phyloP scores from a whole-genome alignment of 495 filamentous ascomycete genomes.

The Aspergillus indologenus region DNA sequence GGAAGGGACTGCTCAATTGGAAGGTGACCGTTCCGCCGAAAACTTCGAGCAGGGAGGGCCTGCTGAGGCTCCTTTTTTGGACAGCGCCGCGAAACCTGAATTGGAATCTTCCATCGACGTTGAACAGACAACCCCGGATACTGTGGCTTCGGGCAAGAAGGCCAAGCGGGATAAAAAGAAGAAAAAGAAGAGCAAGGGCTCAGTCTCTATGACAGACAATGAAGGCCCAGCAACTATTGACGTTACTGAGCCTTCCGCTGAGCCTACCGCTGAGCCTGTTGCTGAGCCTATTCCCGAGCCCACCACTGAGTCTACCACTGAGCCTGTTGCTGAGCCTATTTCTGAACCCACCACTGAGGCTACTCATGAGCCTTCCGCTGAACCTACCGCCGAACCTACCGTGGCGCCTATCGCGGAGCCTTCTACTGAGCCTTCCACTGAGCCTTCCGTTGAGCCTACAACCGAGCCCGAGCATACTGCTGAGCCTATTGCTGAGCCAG shows the following conservation, averaged over 20 bases:
- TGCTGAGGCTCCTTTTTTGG: conserved; percentile 2
- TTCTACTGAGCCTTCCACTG: too few species aligned
- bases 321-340: conserved; percentile 3
- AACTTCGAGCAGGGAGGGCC: background rate
- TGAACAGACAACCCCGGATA: conserved; percentile 14
- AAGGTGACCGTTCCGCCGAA: background rate
- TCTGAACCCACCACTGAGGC: conserved; percentile 2
- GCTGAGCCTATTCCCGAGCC: background rate
- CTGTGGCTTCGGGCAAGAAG: conserved; percentile 31
- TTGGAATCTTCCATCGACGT: conserved; percentile 6
- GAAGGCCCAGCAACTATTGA: background rate
- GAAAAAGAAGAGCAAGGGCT: conserved; percentile 25
- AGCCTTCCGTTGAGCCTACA: background rate
- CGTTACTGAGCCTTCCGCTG: background rate
- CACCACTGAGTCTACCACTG: background rate
- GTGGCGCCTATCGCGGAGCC: too few species aligned
- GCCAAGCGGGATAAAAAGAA: conserved; percentile 40
- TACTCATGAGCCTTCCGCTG: too few species aligned
- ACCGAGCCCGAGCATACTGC: conserved; percentile 1
- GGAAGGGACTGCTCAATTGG: background rate
- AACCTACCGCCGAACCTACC: too few species aligned
- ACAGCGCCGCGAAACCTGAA: conserved; percentile 5
- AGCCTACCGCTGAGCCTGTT: background rate
- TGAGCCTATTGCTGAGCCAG: background rate
- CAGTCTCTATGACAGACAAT: background rate